These are phyloP conservation scores for Aulographum hederae DNA, from an alignment of 2,329 filamentous ascomycete species.

Conservation along the genomic window DNA sequence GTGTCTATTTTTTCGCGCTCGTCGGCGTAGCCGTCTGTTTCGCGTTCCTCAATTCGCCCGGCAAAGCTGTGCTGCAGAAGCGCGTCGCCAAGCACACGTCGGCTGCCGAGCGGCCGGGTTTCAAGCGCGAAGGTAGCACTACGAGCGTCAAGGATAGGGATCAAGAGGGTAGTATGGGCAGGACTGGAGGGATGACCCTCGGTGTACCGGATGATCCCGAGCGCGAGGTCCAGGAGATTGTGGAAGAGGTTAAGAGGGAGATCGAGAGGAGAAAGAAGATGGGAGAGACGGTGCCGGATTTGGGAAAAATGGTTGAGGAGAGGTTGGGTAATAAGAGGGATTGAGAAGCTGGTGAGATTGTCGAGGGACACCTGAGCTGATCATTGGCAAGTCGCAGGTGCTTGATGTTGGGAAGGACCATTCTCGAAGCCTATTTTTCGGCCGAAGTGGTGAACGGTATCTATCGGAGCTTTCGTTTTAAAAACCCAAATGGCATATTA, in stretches of 20 bases:
- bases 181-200: constrained; percentile 31
- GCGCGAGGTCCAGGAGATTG: constrained; percentile 57
- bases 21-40: constrained; percentile 47
- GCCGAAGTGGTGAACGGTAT: too few species aligned
- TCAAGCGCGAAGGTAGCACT: constrained; percentile 6
- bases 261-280: constrained; percentile 40
- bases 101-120: constrained; percentile 8
- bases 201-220: constrained; percentile 65
- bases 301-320: constrained; percentile 32
- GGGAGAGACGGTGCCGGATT: constrained; percentile 24
- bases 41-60: constrained; percentile 64
- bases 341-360: neutral
- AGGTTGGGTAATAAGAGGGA: constrained; percentile 13
- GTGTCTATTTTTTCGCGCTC: constrained; percentile 77
- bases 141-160: too few species aligned
- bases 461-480: too few species aligned
- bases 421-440: too few species aligned
- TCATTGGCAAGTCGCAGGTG: too few species aligned
- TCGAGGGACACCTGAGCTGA: too few species aligned
- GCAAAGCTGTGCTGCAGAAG: constrained; percentile 33
- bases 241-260: constrained; percentile 56
- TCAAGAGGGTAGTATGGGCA: too few species aligned
- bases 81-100: constrained; percentile 18
- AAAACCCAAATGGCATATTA: too few species aligned
- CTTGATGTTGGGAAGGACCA: too few species aligned